phyloP scores from a whole-genome alignment of 257 asterid genomes.

The Lantana camara region DNA sequence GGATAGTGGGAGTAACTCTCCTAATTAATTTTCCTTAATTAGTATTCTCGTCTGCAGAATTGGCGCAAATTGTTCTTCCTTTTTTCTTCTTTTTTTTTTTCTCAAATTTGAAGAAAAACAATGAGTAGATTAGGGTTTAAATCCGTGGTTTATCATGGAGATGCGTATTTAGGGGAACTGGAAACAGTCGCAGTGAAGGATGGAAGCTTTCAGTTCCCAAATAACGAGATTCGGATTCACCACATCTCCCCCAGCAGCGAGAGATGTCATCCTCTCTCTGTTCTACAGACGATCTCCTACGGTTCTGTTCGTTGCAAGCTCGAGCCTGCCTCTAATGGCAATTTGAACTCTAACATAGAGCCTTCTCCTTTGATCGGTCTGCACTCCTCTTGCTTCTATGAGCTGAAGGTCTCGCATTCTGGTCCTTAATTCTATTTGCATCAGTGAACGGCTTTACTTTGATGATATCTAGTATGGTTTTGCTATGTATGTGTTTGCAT shows the following conservation, averaged over 20 bases:
- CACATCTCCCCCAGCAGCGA: conserved; percentile 66
- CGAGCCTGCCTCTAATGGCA: conserved; percentile 59
- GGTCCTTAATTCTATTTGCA: background rate
- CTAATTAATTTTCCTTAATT: conserved; percentile 8
- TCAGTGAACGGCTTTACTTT: background rate
- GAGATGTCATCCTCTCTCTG: conserved; percentile 82
- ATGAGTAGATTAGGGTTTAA: conserved; percentile 96
- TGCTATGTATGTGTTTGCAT: conserved; percentile 6
- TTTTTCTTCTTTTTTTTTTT: background rate
- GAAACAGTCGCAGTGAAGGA: conserved; percentile 65
- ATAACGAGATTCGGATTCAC: conserved; percentile 87
- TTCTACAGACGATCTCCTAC: conserved; percentile 72
- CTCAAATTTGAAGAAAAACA: conserved; percentile 16
- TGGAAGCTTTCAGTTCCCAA: conserved; percentile 69
- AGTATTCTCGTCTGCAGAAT: conserved; percentile 16
- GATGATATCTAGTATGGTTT: background rate
- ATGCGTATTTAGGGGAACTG: conserved; percentile 73
- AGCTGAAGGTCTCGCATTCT: conserved; percentile 59
- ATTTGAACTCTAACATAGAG: conserved; percentile 39
- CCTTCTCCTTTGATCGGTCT: conserved; percentile 68
- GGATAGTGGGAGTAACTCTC: conserved; percentile 22
- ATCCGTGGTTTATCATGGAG: conserved; percentile 76
- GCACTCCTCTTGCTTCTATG: conserved; percentile 85
- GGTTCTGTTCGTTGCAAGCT: conserved; percentile 81
- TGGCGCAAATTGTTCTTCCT: background rate